phyloP scores from a whole-genome alignment of 2,329 filamentous ascomycete species.

The Exophiala xenobiotica region DNA sequence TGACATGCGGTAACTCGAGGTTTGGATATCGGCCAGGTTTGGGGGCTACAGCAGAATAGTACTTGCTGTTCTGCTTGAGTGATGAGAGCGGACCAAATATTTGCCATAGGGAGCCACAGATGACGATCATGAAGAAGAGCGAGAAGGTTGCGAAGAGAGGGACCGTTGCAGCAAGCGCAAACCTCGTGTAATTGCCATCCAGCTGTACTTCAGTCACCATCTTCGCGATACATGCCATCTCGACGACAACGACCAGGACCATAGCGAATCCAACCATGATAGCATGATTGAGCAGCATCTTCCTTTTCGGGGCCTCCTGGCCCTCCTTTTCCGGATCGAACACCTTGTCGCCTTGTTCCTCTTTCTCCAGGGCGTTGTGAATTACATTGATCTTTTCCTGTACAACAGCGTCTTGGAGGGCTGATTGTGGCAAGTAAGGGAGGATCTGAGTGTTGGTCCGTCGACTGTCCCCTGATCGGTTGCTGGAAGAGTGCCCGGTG shows the following conservation, averaged over 20 bases:
- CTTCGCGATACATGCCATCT: slow-evolving; percentile 41
- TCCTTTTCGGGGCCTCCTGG: slow-evolving; percentile 8
- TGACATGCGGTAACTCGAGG: slow-evolving; percentile 62
- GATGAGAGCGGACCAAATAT: slow-evolving; percentile 50
- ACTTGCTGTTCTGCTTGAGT: slow-evolving; percentile 45
- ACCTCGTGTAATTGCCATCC: slow-evolving; percentile 37
- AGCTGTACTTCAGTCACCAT: slow-evolving; percentile 39
- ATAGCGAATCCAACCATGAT: slow-evolving; percentile 41
- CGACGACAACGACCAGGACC: slow-evolving; percentile 40
- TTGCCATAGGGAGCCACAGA: slow-evolving; percentile 51
- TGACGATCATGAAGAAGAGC: slow-evolving; percentile 53
- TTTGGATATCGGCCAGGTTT: slow-evolving; percentile 6
- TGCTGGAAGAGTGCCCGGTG: background rate
- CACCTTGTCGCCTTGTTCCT: slow-evolving; percentile 9
- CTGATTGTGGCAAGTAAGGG: slow-evolving; percentile 1
- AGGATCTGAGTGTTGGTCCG: slow-evolving; percentile 1
- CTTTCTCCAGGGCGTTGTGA: slow-evolving; percentile 9
- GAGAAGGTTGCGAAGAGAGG: slow-evolving; percentile 41
- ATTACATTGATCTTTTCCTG: slow-evolving; percentile 13
- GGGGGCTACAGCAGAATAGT: slow-evolving; percentile 40
- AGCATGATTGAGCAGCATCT: slow-evolving; percentile 33
- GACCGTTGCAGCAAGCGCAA: slow-evolving; percentile 34
- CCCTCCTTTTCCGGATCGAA: slow-evolving; percentile 16
- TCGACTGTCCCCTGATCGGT: background rate
- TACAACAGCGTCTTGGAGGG: slow-evolving; percentile 14